phyloP scores from a whole-genome alignment of 164 flowering plant genomes.

The Echeveria elegans region DNA sequence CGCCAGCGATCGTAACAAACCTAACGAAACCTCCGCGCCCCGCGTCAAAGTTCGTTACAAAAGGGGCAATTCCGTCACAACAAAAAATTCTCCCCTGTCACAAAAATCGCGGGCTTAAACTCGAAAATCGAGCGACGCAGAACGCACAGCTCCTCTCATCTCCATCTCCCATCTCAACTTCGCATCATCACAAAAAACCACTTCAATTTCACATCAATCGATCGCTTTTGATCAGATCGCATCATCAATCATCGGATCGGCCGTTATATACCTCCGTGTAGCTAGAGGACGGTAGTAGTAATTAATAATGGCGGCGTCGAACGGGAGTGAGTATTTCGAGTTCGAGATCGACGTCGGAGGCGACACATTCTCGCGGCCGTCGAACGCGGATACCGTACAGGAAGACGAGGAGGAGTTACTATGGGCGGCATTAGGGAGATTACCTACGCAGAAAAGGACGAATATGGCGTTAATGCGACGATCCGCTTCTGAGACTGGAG shows the following conservation, averaged over 20 bases:
- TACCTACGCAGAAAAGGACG: slow-evolving; percentile 48
- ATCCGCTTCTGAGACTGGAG: slow-evolving; percentile 18
- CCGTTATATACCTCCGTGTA: too few relatives aligned
- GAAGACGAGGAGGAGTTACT: slow-evolving; percentile 63
- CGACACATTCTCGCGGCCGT: slow-evolving; percentile 32
- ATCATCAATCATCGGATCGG: too few relatives aligned
- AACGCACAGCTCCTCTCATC: neutral
- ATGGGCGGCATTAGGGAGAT: slow-evolving; percentile 72
- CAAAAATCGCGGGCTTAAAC: neutral
- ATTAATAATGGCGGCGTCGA: slow-evolving; percentile 6
- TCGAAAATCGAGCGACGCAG: neutral
- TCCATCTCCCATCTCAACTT: neutral
- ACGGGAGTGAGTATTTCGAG: slow-evolving; percentile 7
- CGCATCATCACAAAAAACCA: too few relatives aligned
- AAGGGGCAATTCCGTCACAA: too few relatives aligned
- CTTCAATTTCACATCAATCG: neutral
- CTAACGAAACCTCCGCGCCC: too few relatives aligned
- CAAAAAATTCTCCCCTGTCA: neutral
- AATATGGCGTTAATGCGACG: slow-evolving; percentile 46
- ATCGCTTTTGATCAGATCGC: neutral
- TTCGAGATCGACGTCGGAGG: slow-evolving; percentile 11
- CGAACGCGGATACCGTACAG: slow-evolving; percentile 48
- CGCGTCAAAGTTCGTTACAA: too few relatives aligned
- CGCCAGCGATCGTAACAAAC: too few relatives aligned
- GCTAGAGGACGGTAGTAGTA: too few relatives aligned